Evolutionary conservation across 2,329 filamentous ascomycete species (phyloP).

Genomic region (Aspergillus fructus): DNA sequence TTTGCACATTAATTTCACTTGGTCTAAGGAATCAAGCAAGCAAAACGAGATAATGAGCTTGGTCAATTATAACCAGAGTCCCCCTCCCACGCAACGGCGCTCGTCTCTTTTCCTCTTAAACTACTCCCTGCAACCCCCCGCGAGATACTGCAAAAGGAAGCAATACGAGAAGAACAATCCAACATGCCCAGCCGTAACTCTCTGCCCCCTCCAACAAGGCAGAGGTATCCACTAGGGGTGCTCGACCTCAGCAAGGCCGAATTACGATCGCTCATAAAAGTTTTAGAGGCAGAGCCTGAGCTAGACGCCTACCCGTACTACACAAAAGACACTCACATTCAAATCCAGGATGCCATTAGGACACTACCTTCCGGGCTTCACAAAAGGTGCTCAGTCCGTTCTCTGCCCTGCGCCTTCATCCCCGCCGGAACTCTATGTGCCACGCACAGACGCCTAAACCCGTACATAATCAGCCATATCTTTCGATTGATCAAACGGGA

Average conservation of each 20-base stretch:
- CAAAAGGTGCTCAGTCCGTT: slow-evolving; percentile 14
- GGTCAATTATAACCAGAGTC: neutral
- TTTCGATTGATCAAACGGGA: slow-evolving; percentile 24
- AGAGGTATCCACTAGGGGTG: slow-evolving; percentile 19
- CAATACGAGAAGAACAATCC: neutral
- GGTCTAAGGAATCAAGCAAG: neutral
- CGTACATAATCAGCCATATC: slow-evolving; percentile 21
- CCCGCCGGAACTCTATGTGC: slow-evolving; percentile 22
- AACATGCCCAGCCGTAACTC: slow-evolving; percentile 1
- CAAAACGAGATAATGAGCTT: neutral
- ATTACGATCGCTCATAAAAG: slow-evolving; percentile 22
- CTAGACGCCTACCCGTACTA: neutral
- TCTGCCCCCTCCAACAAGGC: slow-evolving; percentile 1
- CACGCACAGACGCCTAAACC: slow-evolving; percentile 24
- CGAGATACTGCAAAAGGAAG: neutral
- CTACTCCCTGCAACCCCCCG: neutral
- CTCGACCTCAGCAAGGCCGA: slow-evolving; percentile 21
- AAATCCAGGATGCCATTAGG: slow-evolving; percentile 12
- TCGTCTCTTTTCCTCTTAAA: too few species aligned
- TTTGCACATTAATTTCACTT: neutral
- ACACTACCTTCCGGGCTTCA: slow-evolving; percentile 12
- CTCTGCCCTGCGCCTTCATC: slow-evolving; percentile 19
- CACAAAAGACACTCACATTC: neutral
- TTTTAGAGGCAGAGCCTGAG: slow-evolving; percentile 23
- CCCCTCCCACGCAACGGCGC: neutral